Conservation (phyloP, 257 asterid genomes). For the Thymus mandschuricus region DNA sequence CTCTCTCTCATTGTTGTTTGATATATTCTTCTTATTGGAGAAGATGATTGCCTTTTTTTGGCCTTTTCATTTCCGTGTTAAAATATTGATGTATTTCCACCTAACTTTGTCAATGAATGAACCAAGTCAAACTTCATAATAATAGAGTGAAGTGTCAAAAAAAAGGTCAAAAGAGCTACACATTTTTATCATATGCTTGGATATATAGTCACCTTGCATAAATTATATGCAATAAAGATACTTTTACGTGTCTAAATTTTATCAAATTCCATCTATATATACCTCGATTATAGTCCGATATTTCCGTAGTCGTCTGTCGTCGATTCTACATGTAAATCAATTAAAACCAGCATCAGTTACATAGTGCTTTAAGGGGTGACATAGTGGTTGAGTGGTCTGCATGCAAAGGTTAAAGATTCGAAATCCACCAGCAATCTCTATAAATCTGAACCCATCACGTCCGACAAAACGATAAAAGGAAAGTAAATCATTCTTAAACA, state of each 20-base stretch:
- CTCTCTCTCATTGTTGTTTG: neutral
- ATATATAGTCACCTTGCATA: neutral
- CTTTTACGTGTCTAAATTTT: too few species aligned
- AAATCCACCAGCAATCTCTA: too few species aligned
- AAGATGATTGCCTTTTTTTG: conserved; percentile 31
- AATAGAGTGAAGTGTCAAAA: conserved; percentile 10
- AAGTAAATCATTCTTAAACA: too few species aligned
- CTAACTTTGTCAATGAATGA: conserved; percentile 34
- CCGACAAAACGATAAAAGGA: neutral
- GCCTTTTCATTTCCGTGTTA: conserved; percentile 1
- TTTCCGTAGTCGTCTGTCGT: too few species aligned
- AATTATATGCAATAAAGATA: too few species aligned
- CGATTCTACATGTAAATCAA: too few species aligned
- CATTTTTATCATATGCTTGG: conserved; percentile 5
- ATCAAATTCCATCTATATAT: too few species aligned
- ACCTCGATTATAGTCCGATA: too few species aligned
- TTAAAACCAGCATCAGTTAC: neutral
- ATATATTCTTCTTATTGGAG: conserved; percentile 9
- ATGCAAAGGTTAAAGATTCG: too few species aligned
- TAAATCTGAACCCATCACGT: too few species aligned
- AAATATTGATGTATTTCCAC: conserved; percentile 22
- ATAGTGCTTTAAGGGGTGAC: too few species aligned
- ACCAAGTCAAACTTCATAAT: conserved; percentile 3
- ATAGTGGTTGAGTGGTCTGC: too few species aligned
- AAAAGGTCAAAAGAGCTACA: conserved; percentile 4